Evolutionary conservation across 1,284 basidiomycete genomes (phyloP), one percentile per base, ranked within the genome.

Genomic region (Dichomitus squalens): DNA sequence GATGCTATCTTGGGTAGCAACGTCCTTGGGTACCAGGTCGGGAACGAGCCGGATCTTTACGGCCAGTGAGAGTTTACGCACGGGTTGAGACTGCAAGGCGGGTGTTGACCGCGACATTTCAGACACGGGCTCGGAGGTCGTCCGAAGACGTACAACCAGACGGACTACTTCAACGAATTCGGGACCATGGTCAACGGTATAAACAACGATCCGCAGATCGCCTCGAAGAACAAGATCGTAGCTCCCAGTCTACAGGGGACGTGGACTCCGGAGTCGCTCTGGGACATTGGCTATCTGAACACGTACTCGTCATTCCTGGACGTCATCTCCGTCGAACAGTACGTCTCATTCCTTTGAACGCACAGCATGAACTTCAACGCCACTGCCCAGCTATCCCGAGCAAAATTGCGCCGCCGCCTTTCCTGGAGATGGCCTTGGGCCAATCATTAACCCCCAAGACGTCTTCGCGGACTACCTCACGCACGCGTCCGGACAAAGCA

Each of bases 11-110:
- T 90, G 0, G 88, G 88, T 0, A 72, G 78, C 56, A 75, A 79
- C 61, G 78, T 90, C 8, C 71, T 84, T 23, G 87, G 84, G 1
- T 68, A 88, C 35, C 82, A 85, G 67, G 78, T 76, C 6, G 87
- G 84, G 3, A 92, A n/a, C n/a, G n/a, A n/a, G n/a, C n/a, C n/a
- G n/a, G n/a, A n/a, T n/a, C n/a, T n/a, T n/a, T n/a, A n/a, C 66
- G 68, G 66, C 4, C 63, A 39, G 68, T 71, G 50, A 50, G 69
- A 57, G n/a, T 7, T 18, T 16, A 18, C 25, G 18, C 11, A 8
- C 14, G 27, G 18, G 6, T 43, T 44, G 21, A 33, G n/a, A n/a
- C n/a, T n/a, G n/a, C 4, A 12, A 11, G 1, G 14, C 48, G 49
- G 20, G 34, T 46, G 38, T 23, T 16, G 18, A 14, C n/a, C 16